Evolutionary conservation across 2,329 filamentous ascomycete species (phyloP).

Genomic region (Neonectria faginata): DNA sequence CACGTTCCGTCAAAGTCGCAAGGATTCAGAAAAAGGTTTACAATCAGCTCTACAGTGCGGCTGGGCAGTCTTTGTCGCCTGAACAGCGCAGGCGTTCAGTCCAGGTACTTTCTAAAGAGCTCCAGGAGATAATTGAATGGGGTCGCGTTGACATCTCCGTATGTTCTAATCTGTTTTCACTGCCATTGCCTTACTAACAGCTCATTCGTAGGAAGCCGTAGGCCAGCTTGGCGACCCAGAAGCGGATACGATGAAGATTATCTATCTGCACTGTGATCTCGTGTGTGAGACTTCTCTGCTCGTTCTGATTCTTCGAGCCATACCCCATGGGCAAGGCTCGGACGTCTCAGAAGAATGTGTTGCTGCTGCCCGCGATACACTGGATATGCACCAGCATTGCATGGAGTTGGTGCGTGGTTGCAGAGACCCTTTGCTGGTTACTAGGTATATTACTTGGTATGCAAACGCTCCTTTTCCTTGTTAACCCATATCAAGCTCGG

Average conservation of each 20-base stretch:
- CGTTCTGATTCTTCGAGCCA: slow-evolving; percentile 49
- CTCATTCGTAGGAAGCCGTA: slow-evolving; percentile 18
- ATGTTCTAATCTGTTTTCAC: neutral
- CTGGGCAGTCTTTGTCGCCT: neutral
- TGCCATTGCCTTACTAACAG: slow-evolving; percentile 5
- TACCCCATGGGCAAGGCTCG: slow-evolving; percentile 4
- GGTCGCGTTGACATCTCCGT: slow-evolving; percentile 31
- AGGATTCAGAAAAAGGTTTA: slow-evolving; percentile 50
- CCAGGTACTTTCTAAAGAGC: slow-evolving; percentile 13
- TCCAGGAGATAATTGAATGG: slow-evolving; percentile 30
- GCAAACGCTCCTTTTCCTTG: neutral
- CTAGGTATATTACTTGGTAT: slow-evolving; percentile 53
- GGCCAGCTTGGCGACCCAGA: neutral
- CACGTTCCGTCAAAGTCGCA: slow-evolving; percentile 34
- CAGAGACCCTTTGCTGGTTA: slow-evolving; percentile 46
- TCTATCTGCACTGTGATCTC: slow-evolving; percentile 50
- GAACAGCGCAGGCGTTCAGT: slow-evolving; percentile 1
- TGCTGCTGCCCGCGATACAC: slow-evolving; percentile 47
- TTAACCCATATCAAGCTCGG: neutral
- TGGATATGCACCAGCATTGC: slow-evolving; percentile 51
- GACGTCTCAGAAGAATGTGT: slow-evolving; percentile 44
- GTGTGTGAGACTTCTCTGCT: slow-evolving; percentile 52
- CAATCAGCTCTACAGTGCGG: slow-evolving; percentile 50
- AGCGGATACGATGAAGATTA: slow-evolving; percentile 44
- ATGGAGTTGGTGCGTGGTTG: slow-evolving; percentile 44